Evolutionary conservation across 2,329 filamentous ascomycete genomes (phyloP).

Genomic region (Plectosphaerella sp.): DNA sequence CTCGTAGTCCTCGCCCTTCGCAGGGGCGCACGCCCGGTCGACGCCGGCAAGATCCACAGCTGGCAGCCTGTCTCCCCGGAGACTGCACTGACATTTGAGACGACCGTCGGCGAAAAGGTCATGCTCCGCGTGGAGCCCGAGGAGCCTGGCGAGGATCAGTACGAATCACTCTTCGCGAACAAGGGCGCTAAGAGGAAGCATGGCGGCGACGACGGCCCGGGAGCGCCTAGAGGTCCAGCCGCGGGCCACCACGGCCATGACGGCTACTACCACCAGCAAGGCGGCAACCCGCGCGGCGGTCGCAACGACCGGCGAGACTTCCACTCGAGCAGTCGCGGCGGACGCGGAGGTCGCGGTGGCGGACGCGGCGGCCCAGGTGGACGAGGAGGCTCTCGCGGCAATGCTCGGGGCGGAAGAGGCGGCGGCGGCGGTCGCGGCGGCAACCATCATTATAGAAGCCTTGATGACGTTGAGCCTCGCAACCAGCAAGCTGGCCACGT

Average conservation of each 20-base stretch:
- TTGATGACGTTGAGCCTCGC: slow-evolving; percentile 58
- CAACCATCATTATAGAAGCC: slow-evolving; percentile 56
- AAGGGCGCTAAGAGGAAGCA: slow-evolving; percentile 60
- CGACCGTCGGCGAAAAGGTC: slow-evolving; percentile 80
- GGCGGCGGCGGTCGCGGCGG: slow-evolving; percentile 42
- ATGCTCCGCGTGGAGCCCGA: slow-evolving; percentile 77
- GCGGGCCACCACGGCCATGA: slow-evolving; percentile 27
- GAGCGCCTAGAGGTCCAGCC: slow-evolving; percentile 23
- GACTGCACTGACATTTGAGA: slow-evolving; percentile 73
- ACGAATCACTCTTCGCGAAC: slow-evolving; percentile 58
- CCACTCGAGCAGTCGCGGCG: slow-evolving; percentile 37
- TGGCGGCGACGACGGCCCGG: slow-evolving; percentile 34
- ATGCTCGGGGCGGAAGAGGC: slow-evolving; percentile 29
- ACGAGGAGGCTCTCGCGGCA: slow-evolving; percentile 24
- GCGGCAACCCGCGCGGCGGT: slow-evolving; percentile 27
- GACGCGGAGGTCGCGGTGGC: slow-evolving; percentile 34
- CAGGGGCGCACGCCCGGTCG: slow-evolving; percentile 70
- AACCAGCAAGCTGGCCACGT: slow-evolving; percentile 41
- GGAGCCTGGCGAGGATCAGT: slow-evolving; percentile 54
- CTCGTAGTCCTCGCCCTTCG: slow-evolving; percentile 79
- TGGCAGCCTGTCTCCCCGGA: slow-evolving; percentile 75
- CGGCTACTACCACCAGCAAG: slow-evolving; percentile 26
- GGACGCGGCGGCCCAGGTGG: slow-evolving; percentile 29
- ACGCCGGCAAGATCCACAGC: slow-evolving; percentile 75
- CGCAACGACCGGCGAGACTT: slow-evolving; percentile 36